Evolutionary conservation across 108 stramenopile species (phyloP), one percentile per base, ranked within the genome.

Genomic region (Stephanodiscus minutulus): DNA sequence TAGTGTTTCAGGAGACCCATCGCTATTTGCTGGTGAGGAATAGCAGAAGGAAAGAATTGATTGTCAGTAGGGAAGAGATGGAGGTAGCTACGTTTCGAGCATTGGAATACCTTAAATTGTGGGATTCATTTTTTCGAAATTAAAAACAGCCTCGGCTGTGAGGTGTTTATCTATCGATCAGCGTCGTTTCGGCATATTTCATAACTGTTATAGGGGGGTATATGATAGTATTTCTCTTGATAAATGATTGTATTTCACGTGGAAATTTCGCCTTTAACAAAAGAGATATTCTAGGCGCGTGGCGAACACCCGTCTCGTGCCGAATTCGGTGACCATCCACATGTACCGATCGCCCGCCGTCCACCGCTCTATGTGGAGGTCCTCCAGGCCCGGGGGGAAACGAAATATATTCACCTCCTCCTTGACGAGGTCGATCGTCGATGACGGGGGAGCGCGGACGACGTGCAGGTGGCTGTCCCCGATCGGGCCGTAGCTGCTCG

Each of bases 301-400:
- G 13, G 64, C 44, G 69, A 75, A 75, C 25, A 75, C 74, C 43
- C 24, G 25, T 17, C 74, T 44, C 9, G 28, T 15, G 6, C 57
- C 68, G 41, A 70, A 75, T 57, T 75, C 74, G 21, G 74, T 75
- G 17, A 48, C n/a, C 55, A 66, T 57, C 74, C 74, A 75, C 68
- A 75, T 53, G 29, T 61, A 61, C 49, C 74, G 61, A 35, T 37
- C 21, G 41, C 28, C 20, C 27, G n/a, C 39, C 7, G 24, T 56
- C 29, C 29, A 13, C 17, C 61, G 55, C 27, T 64, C 74, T 35
- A 75, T 61, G 10, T 75, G 74, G 9, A 75, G 39, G 35, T 75
- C 74, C 52, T 75, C 74, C 8, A 75, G 59, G 7, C 74, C 74
- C 6, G 74, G 64, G 24, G 74, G 74, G 33, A 61, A 61, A 18